These are phyloP conservation scores for Filobasidium wieringae DNA, from an alignment of 768 basidiomycete species.

Conservation along the genomic window DNA sequence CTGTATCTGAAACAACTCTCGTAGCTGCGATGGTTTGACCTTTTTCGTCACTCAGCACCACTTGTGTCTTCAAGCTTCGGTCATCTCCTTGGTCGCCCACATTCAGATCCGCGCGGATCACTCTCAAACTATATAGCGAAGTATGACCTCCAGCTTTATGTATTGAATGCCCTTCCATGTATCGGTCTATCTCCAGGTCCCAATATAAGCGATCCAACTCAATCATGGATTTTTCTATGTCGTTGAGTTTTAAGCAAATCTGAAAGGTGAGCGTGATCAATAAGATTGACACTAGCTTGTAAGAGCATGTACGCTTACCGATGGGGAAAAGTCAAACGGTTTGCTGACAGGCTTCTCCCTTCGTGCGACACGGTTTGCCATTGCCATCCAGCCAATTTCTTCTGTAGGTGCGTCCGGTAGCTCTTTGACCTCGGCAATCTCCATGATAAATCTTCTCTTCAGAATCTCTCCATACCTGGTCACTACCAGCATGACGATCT, in stretches of 20 bases:
- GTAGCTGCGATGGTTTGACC: conserved; percentile 87
- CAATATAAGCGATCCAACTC: conserved; percentile 89
- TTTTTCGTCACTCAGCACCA: conserved; percentile 84
- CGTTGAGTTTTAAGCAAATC: conserved; percentile 95
- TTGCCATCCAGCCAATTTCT: conserved; percentile 44
- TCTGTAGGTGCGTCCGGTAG: conserved; percentile 6
- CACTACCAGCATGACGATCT: conserved; percentile 84
- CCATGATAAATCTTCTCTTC: conserved; percentile 66
- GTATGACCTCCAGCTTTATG: conserved; percentile 53
- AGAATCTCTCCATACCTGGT: conserved; percentile 82
- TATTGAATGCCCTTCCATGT: background rate
- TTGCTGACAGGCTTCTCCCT: conserved; percentile 78
- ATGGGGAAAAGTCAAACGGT: conserved; percentile 83
- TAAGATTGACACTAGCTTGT: background rate
- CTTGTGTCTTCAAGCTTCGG: conserved; percentile 61
- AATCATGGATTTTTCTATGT: conserved; percentile 80
- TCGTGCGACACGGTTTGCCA: conserved; percentile 31
- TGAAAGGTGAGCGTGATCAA: conserved; percentile 32
- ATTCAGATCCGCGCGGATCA: conserved; percentile 73
- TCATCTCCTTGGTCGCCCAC: conserved; percentile 62
- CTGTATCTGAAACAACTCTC: conserved; percentile 81
- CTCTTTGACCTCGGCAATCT: conserved; percentile 15
- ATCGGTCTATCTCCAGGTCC: conserved; percentile 75
- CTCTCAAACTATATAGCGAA: conserved; percentile 90
- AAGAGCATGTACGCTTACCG: conserved; percentile 30